Evolutionary conservation across 805 yeast species (phyloP), one percentile per base, ranked within the genome.

Genomic region (Metschnikowia colocasiae): DNA sequence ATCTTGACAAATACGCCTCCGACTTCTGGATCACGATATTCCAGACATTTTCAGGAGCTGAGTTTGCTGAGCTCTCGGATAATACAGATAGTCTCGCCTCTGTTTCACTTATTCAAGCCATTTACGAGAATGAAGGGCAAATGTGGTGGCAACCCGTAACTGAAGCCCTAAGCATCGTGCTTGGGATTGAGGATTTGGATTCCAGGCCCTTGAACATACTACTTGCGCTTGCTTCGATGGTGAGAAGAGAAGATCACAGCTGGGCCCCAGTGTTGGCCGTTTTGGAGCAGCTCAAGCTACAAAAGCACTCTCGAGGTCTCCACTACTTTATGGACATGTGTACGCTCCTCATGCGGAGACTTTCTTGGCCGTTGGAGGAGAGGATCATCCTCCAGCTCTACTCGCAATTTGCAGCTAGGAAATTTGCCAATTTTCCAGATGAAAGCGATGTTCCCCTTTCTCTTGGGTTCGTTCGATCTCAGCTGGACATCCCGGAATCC

Each of bases 351-450:
- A 58, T 58, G 40, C 60, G 63, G 35, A 52, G 59, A 16, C 52
- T 55, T 2, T 54, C 49, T 4, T 69, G 73, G 72, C 61, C 63
- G 6, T 35, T 67, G 2, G 71, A 68, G 19, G 77, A 73, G 37
- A 59, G 56, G 34, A 45, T 70, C n/a, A 45, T 73, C 4, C 43
- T 60, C 4, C 54, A 53, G 22, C 43, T 72, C 4, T 71, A 71
- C 48, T 42, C 58, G 1, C 51, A 62, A 0, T 57, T 70, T 6
- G 65, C 75, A 0, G 37, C 53, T 0, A 56, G 69, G 23, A 66
- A 60, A 40, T 71, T 71, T 51, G 57, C 65, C 16, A 70, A 70
- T 47, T 72, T 69, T 46, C 56, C 49, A 2, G 74, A 68, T 48
- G 77, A 71, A 48, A 46, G 52, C 32, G 48, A 40, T 13, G 53